Evolutionary conservation across 2,329 filamentous ascomycete species (phyloP).

Genomic region (Graphiopsis chlorocephala): DNA sequence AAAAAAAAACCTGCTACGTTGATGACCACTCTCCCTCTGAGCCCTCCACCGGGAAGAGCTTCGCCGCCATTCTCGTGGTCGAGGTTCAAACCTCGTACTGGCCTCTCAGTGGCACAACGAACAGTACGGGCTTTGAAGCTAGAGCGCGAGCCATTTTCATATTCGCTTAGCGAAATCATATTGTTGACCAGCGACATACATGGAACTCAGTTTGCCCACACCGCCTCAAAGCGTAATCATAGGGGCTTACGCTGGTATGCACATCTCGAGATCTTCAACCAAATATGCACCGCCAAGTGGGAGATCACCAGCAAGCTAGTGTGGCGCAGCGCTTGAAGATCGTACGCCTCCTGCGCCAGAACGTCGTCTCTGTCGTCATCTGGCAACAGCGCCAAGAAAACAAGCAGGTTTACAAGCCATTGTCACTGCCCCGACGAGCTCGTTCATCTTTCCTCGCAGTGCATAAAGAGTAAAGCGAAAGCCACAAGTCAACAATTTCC

Average conservation of each 20-base stretch:
- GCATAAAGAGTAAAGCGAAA: not conserved
- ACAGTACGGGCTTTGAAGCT: no score
- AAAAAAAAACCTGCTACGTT: no score
- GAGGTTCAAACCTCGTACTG: no score
- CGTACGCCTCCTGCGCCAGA: not conserved
- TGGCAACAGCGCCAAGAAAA: not conserved
- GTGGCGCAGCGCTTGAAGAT: constrained; percentile 1
- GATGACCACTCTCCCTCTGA: no score
- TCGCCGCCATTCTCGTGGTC: no score
- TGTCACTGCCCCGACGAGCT: not conserved
- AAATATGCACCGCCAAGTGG: not conserved
- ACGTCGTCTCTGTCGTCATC: constrained; percentile 2
- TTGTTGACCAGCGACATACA: not conserved
- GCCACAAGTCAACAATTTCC: not conserved
- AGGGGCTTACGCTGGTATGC: not conserved
- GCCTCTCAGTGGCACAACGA: no score
- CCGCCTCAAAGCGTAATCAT: not conserved
- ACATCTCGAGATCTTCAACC: not conserved
- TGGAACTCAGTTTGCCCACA: not conserved
- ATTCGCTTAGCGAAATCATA: not conserved
- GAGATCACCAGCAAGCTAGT: not conserved
- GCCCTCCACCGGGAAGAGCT: no score
- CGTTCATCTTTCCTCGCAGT: not conserved
- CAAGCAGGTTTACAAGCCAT: not conserved
- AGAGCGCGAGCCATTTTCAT: no score